Conservation (phyloP, 768 basidiomycete genomes). For the Trametes cubensis region DNA sequence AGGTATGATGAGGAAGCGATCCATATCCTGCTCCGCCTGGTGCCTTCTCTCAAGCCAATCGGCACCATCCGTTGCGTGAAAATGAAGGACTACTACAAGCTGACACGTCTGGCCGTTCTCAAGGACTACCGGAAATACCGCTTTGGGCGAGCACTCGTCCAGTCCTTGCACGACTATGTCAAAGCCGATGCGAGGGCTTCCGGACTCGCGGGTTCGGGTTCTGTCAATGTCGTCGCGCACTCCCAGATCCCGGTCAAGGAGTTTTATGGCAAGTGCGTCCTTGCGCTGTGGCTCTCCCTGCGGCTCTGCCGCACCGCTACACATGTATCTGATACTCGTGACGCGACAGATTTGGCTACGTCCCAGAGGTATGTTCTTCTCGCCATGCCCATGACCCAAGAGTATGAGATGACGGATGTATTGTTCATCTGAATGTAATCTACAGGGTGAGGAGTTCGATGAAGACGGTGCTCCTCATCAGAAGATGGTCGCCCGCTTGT, state of each 20-base stretch:
- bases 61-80: constrained; percentile 67
- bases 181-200: constrained; percentile 43
- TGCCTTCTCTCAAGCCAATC: constrained; percentile 60
- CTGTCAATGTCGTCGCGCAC: constrained; percentile 54
- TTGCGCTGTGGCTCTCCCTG: constrained; percentile 15
- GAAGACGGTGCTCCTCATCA: constrained; percentile 88
- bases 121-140: constrained; percentile 62
- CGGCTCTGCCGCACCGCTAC: constrained; percentile 16
- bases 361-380: constrained; percentile 54
- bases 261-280: constrained; percentile 76
- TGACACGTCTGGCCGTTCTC: constrained; percentile 70
- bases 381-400: constrained; percentile 20
- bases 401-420: constrained; percentile 12
- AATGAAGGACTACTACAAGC: constrained; percentile 60
- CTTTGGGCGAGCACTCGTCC: constrained; percentile 70
- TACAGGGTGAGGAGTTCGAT: constrained; percentile 72
- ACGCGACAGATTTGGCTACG: constrained; percentile 65
- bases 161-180: constrained; percentile 63
- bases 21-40: constrained; percentile 73
- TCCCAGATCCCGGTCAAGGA: constrained; percentile 72
- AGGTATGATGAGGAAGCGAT: constrained; percentile 66
- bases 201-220: constrained; percentile 31
- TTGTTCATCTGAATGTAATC: constrained; percentile 17
- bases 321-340: constrained; percentile 28
- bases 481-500: constrained; percentile 68